phyloP scores from a whole-genome alignment of 2,329 filamentous ascomycete species.

The Fusarium pseudocircinatum region DNA sequence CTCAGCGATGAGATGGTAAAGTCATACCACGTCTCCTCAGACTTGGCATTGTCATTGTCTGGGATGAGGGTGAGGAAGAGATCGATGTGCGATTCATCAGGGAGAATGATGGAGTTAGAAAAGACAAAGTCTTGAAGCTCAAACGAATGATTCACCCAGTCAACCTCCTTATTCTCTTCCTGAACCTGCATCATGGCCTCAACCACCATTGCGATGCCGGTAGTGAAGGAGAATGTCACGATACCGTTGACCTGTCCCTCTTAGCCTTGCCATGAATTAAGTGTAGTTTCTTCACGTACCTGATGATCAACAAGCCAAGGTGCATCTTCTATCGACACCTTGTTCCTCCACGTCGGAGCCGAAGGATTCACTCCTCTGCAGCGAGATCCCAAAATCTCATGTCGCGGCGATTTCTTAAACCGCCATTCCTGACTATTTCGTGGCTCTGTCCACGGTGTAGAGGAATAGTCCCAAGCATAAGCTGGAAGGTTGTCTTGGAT shows the following conservation, averaged over 20 bases:
- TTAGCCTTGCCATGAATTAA: neutral
- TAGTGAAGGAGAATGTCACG: conserved; percentile 38
- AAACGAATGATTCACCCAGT: conserved; percentile 31
- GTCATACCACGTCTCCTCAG: conserved; percentile 33
- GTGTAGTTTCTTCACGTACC: conserved; percentile 3
- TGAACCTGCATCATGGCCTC: conserved; percentile 40
- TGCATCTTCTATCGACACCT: conserved; percentile 38
- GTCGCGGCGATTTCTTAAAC: conserved; percentile 33
- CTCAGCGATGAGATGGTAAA: conserved; percentile 40
- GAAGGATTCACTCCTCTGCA: conserved; percentile 39
- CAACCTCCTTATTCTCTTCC: conserved; percentile 33
- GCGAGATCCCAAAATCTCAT: conserved; percentile 38
- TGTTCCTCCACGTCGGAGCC: conserved; percentile 41
- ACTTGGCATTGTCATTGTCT: conserved; percentile 24
- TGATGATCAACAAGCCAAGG: conserved; percentile 41
- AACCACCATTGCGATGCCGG: conserved; percentile 38
- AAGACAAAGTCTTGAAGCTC: conserved; percentile 39
- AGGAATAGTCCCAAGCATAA: conserved; percentile 41
- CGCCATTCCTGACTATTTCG: conserved; percentile 38
- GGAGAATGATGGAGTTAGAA: conserved; percentile 40
- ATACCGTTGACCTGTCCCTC: conserved; percentile 33
- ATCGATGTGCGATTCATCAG: conserved; percentile 31
- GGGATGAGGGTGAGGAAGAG: conserved; percentile 38
- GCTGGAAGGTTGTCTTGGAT: conserved; percentile 35
- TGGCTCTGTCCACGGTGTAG: conserved; percentile 36